Evolutionary conservation across 306 rosid genomes (phyloP), one percentile per base, ranked within the genome.

Genomic region (Cicer cuneatum): DNA sequence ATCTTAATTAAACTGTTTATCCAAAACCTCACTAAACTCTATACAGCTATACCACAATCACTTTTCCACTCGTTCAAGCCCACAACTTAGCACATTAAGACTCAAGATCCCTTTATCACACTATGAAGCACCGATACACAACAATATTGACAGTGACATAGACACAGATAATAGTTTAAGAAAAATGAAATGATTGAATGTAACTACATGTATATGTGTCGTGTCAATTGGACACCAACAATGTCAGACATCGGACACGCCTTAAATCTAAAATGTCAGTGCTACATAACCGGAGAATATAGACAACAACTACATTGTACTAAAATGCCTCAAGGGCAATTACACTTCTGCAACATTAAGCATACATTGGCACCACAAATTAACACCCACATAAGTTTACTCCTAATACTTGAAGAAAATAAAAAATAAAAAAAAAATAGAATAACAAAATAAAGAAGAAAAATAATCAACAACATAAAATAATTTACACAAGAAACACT

Each of bases 301-400:
- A 65, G 24, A 42, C 67, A 64, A 8, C 67, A 62, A 71, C 59
- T 63, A 2, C 71, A 57, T 14, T 63, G 16, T 18, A 15, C 71
- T 66, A 73, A 39, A 67, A 66, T 10, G 10, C 59, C 59, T 43
- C 18, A 65, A 62, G 47, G 5, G 10, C 19, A 64, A 65, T 56
- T 37, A 65, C 74, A 72, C 14, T 45, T 72, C 78, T 56, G 24
- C 37, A 21, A 37, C 60, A 58, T n/a, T 39, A 53, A 47, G 58
- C 74, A 79, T 54, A 64, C 1, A 33, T 45, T 16, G 7, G 10
- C 43, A 72, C 63, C 70, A 39, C 13, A 46, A 65, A 79, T 79
- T 58, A 11, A 33, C 5, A 6, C 16, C n/a, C 29, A 78, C 60
- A 72, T 7, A 35, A 53, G 7, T 46, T 37, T 11, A 41, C 63